Base-by-base conservation (phyloP, 2,329 filamentous ascomycete species). In the Penicillium sp. region DNA sequence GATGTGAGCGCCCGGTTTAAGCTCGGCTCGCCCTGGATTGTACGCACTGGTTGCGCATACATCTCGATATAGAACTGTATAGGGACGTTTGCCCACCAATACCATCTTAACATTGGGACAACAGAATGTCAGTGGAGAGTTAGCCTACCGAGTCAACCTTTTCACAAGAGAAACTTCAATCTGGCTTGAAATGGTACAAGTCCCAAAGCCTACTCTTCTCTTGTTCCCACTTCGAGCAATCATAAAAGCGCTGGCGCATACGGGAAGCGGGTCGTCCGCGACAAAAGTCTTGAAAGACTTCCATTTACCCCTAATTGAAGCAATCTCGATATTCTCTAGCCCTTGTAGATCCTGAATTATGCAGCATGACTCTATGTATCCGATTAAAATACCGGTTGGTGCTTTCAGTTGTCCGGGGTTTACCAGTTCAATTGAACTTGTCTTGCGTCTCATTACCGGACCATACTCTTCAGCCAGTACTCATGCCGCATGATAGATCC, bases 161-260 rank as follows among this genome's bases (percentile, higher is more conserved):
- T 3, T 19, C n/a, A 66, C 61, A 14, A 87, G 88, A 35, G 85
- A 89, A 13, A 91, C 87, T 28, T 89, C 89, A 59, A 91, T 90
- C 71, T 91, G 88, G 74, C 91, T 88, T 25, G 86, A 89, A 52
- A 91, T 74, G 65, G 89, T 87, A 75, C 92, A 92, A 22, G 90
- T 78, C 11, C 89, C 89, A 68, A 84, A 92, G 57, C 92, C 89
- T 2, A 87, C 85, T 14, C 87, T 87, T 63, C 88, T 80, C 57
- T 85, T 84, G 71, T 91, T 1, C 19, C 2, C 88, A 69, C 85
- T 88, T 11, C 87, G 89, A 35, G 85, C 87, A 72, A 92, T 87
- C 1, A 91, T 85, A 19, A 91, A 78, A 1, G 88, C 88, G 61
- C 80, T 79, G 0, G 81, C 70, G 26, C 85, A 83, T 22, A 84